Evolutionary conservation across 306 rosid genomes (phyloP), one percentile per base, ranked within the genome.

Genomic region (Quercus alba): DNA sequence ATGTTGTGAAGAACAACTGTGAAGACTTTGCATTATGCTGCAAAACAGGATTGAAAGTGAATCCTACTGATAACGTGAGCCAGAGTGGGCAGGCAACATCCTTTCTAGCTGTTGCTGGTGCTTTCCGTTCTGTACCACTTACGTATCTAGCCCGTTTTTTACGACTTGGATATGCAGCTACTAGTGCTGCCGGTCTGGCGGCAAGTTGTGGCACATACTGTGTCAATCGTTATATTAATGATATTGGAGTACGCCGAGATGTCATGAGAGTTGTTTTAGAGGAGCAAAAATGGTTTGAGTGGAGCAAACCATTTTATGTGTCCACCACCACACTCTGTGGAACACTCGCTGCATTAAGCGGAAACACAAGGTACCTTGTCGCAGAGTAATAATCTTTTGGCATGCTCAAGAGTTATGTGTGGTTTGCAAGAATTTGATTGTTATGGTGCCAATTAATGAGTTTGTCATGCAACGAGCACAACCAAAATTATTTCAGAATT

Each of bases 11-110:
- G 79, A 93, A 91, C 70, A 94, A 93, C 81, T 91, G 97, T 31
- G 94, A 94, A 76, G 90, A 93, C 82, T 94, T 92, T 55, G 95
- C 97, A 3, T 84, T 91, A 62, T 94, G 93, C 83, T 94, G 97
- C 84, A 94, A 92, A 81, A 94, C 97, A 6, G 95, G 94, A 0
- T 76, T 92, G 85, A 88, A 87, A 28, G 82, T 85, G 38, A 15
- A 15, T 58, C 56, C 84, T 14, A 64, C 28, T 67, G 84, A 84
- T 5, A 38, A 38, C 0, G 44, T 7, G 44, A 92, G 95, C 10
- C 55, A 84, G 76, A 89, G 97, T 30, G 94, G 97, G 10, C 97
- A 91, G 75, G 89, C 89, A 12, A 75, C 89, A 2, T 88, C 97
- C 18, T 31, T 57, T 15, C 1, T 80, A n/a, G 88, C 94, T 13